These are phyloP conservation scores for Lyophyllum atratum DNA, from an alignment of 768 basidiomycete genomes.

Conservation along the genomic window DNA sequence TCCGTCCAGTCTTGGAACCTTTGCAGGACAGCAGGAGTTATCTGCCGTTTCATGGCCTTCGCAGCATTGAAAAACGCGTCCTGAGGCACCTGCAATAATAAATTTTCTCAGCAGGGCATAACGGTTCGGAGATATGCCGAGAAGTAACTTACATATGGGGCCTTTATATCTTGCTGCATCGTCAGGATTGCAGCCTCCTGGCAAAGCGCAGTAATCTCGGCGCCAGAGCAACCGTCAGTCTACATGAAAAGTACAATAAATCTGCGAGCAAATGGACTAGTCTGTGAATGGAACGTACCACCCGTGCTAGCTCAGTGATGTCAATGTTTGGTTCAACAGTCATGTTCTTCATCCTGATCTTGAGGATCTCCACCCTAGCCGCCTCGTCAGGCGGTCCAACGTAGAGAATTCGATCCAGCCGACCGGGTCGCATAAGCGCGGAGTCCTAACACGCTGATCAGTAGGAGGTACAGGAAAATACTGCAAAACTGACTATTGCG, in stretches of 20 bases:
- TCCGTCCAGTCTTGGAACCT: conserved; percentile 73
- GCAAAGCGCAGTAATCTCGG: conserved; percentile 88
- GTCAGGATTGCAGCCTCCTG: conserved; percentile 94
- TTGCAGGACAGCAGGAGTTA: conserved; percentile 76
- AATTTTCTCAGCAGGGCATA: not conserved
- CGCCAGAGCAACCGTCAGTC: conserved; percentile 96
- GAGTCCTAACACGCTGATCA: conserved; percentile 63
- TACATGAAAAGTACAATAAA: conserved; percentile 28
- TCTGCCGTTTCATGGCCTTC: conserved; percentile 69
- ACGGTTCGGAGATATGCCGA: not conserved
- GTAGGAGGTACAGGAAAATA: not conserved
- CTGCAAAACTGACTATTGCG: conserved; percentile 62
- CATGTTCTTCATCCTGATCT: conserved; percentile 80
- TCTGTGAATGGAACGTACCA: conserved; percentile 48
- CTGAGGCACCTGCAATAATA: conserved; percentile 64
- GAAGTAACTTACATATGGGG: conserved; percentile 60
- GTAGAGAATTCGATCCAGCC: conserved; percentile 91
- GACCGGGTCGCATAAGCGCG: conserved; percentile 92
- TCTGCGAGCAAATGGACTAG: not conserved
- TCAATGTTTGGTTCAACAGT: conserved; percentile 72
- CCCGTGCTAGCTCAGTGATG: conserved; percentile 60
- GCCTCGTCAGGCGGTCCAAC: conserved; percentile 87
- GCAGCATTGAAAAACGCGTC: conserved; percentile 77
- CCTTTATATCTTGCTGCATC: conserved; percentile 86
- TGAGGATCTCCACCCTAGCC: conserved; percentile 84